A percentile compares a stretch with the other conserved stretches of the same genome.
Evolutionary conservation across 169 alveolate species (phyloP).

Genomic region (Eimeria zaria): DNA sequence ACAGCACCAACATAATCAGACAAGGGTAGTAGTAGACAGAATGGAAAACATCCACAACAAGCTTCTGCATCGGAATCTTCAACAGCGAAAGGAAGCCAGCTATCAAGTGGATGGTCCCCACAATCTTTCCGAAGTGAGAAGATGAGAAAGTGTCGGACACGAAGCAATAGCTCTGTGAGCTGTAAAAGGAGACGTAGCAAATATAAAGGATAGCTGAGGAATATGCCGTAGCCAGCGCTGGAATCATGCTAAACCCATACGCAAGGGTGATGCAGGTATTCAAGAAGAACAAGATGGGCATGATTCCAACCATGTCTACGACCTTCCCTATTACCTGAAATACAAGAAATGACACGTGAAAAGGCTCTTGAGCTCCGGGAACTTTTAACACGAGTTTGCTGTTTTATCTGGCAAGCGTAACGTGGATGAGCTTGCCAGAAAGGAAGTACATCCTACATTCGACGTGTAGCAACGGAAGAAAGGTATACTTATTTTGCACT

Average conservation of each 20-base stretch:
- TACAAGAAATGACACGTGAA: background rate
- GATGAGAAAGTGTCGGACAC: constrained; percentile 82
- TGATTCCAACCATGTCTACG: constrained; percentile 83
- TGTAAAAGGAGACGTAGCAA: constrained; percentile 77
- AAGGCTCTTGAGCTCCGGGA: background rate
- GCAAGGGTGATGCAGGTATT: constrained; percentile 75
- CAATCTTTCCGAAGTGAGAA: constrained; percentile 81
- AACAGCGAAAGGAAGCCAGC: constrained; percentile 80
- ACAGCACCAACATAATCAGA: constrained; percentile 78
- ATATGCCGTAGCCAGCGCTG: constrained; percentile 49
- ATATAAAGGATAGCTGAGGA: constrained; percentile 67
- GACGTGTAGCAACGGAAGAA: background rate
- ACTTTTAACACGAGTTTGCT: background rate
- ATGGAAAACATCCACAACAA: constrained; percentile 81
- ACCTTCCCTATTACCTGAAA: constrained; percentile 82
- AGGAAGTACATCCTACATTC: background rate
- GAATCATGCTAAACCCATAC: constrained; percentile 72
- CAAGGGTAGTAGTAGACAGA: constrained; percentile 79
- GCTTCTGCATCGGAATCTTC: constrained; percentile 81
- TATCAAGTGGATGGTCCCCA: constrained; percentile 76
- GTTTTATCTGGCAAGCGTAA: background rate
- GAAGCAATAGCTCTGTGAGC: constrained; percentile 82
- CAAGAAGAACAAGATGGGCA: constrained; percentile 69
- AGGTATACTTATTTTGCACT: background rate
- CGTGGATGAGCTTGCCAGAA: background rate